These are phyloP conservation scores for Pythium rishiriense DNA, from an alignment of 352 stramenopile species.

Conservation along the genomic window DNA sequence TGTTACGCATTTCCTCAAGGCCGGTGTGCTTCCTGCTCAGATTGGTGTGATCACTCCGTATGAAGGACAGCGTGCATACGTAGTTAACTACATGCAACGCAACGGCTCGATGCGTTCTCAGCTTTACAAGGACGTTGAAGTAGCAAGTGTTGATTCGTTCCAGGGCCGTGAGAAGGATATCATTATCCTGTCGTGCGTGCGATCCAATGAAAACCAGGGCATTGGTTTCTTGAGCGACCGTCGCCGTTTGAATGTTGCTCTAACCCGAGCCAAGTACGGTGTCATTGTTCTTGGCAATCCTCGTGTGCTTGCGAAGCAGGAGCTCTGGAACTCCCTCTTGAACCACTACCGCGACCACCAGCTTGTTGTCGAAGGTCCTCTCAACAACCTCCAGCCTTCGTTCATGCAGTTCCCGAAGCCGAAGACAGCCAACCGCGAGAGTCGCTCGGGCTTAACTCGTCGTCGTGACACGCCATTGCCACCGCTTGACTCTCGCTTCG, in stretches of 20 bases:
- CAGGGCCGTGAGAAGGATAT: slow-evolving; percentile 99
- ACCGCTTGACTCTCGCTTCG: slow-evolving; percentile 83
- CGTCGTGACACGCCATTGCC: slow-evolving; percentile 54
- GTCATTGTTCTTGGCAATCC: slow-evolving; percentile 98
- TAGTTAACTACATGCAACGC: slow-evolving; percentile 98
- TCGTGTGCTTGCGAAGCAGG: slow-evolving; percentile 96
- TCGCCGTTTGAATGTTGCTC: slow-evolving; percentile 98
- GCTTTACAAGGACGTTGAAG: slow-evolving; percentile 98
- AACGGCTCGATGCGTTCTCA: slow-evolving; percentile 93
- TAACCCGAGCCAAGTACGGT: slow-evolving; percentile 98
- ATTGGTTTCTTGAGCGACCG: slow-evolving; percentile 99
- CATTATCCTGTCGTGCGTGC: slow-evolving; percentile 98
- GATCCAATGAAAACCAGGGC: slow-evolving; percentile 98
- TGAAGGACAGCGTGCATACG: slow-evolving; percentile 97
- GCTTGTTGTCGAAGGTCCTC: slow-evolving; percentile 94
- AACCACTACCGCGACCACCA: slow-evolving; percentile 97
- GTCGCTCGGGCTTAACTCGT: slow-evolving; percentile 37
- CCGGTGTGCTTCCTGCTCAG: slow-evolving; percentile 88
- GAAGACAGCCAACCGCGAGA: slow-evolving; percentile 42
- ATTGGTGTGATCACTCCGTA: slow-evolving; percentile 99
- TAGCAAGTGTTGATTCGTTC: slow-evolving; percentile 99
- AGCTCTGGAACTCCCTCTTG: slow-evolving; percentile 96
- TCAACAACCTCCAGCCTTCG: slow-evolving; percentile 96
- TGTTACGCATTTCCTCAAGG: slow-evolving; percentile 96
- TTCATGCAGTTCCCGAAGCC: slow-evolving; percentile 96